These are phyloP conservation scores for Pseudovirgaria hyperparasitica DNA, from an alignment of 2,329 filamentous ascomycete species.

Conservation along the genomic window DNA sequence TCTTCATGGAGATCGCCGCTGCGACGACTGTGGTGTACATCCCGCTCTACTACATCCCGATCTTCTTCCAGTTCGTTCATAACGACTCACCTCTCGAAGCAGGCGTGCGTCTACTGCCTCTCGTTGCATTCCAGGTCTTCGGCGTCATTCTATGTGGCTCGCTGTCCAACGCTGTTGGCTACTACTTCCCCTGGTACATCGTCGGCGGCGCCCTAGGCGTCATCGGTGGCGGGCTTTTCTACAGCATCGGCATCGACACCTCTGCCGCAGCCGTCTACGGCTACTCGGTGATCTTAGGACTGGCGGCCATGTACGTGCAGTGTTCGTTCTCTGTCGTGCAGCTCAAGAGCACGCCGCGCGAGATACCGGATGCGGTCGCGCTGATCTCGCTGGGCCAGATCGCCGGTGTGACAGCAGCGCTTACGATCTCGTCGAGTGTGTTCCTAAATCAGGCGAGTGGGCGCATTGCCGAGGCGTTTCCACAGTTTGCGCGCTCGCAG, in stretches of 20 bases:
- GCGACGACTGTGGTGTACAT: too few relatives aligned
- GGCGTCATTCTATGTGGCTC: slow-evolving; percentile 9
- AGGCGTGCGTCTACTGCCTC: slow-evolving; percentile 13
- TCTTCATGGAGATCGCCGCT: too few relatives aligned
- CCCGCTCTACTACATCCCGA: slow-evolving; percentile 13
- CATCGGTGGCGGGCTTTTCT: slow-evolving; percentile 9
- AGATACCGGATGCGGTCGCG: slow-evolving; percentile 4
- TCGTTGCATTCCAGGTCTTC: slow-evolving; percentile 10
- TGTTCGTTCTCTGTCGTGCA: slow-evolving; percentile 6
- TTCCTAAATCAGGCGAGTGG: slow-evolving; percentile 7
- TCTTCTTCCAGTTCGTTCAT: slow-evolving; percentile 15
- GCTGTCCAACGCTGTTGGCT: slow-evolving; percentile 9
- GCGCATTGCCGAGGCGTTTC: slow-evolving; percentile 3
- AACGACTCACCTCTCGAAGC: slow-evolving; percentile 11
- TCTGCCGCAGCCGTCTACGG: slow-evolving; percentile 11
- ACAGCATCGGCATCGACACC: slow-evolving; percentile 8
- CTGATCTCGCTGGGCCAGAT: slow-evolving; percentile 9
- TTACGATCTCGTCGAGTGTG: slow-evolving; percentile 7
- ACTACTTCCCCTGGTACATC: slow-evolving; percentile 14
- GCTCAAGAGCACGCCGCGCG: slow-evolving; percentile 2
- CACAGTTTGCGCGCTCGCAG: not conserved
- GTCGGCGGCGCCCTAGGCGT: slow-evolving; percentile 5
- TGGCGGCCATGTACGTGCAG: slow-evolving; percentile 8
- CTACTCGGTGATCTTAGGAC: slow-evolving; percentile 10
- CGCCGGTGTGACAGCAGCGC: slow-evolving; percentile 7